Conservation (phyloP, 306 rosid species). For the Delonix regia region DNA sequence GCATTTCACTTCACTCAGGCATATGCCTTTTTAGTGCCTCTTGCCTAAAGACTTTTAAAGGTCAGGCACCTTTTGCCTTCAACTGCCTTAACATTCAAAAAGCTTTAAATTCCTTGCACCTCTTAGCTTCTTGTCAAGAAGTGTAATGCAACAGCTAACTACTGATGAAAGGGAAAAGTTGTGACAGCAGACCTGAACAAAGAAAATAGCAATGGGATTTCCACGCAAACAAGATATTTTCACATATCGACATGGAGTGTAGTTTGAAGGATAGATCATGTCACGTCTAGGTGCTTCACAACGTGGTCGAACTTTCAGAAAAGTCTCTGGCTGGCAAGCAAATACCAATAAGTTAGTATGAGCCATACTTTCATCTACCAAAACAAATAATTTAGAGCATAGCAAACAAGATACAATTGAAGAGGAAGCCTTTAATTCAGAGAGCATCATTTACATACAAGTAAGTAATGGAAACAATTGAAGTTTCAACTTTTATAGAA, state of each 20-base stretch:
- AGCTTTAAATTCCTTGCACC: neutral
- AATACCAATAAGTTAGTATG: slow-evolving; percentile 24
- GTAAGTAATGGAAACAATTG: slow-evolving; percentile 14
- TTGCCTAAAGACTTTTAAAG: too few species aligned
- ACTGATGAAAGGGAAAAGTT: slow-evolving; percentile 17
- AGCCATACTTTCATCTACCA: slow-evolving; percentile 11
- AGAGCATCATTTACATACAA: slow-evolving; percentile 17
- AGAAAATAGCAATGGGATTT: slow-evolving; percentile 93
- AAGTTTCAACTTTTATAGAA: neutral
- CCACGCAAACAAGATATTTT: slow-evolving; percentile 94
- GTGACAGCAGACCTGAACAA: slow-evolving; percentile 69
- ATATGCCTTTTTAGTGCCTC: too few species aligned
- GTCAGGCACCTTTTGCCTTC: too few species aligned
- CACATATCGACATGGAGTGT: slow-evolving; percentile 90
- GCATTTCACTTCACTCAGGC: too few species aligned
- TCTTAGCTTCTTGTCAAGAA: neutral
- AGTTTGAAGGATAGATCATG: slow-evolving; percentile 81
- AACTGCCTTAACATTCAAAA: too few species aligned
- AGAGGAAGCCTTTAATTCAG: slow-evolving; percentile 11
- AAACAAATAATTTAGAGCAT: slow-evolving; percentile 23
- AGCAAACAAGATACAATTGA: slow-evolving; percentile 6
- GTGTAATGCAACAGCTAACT: neutral
- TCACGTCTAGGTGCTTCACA: slow-evolving; percentile 97
- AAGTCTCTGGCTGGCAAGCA: slow-evolving; percentile 82
- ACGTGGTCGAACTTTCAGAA: slow-evolving; percentile 87